These are phyloP conservation scores for Brassica balearica DNA, from an alignment of 441 rosid species.

Conservation along the genomic window DNA sequence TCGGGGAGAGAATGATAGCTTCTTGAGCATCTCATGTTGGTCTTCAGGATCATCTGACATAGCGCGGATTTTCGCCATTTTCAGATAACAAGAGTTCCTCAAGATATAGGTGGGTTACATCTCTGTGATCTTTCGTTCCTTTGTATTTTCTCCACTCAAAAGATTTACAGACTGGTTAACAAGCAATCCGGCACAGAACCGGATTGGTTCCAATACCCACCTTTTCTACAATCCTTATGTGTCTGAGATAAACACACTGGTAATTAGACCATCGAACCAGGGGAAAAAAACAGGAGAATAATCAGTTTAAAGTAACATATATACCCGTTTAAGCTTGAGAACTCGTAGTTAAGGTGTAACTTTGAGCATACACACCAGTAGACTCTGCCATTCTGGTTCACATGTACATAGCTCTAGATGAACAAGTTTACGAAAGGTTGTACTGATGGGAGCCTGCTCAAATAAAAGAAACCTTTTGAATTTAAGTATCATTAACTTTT, in stretches of 20 bases:
- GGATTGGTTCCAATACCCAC: not conserved
- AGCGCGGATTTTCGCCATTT: not conserved
- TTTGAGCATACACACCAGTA: constrained; percentile 1
- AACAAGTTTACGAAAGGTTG: not conserved
- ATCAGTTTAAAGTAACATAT: not conserved
- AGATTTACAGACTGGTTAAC: constrained; percentile 15
- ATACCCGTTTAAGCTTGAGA: constrained; percentile 23
- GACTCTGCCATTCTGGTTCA: constrained; percentile 13
- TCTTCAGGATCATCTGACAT: not conserved
- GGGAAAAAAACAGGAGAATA: not conserved
- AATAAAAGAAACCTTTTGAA: no score
- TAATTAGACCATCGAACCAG: constrained; percentile 7
- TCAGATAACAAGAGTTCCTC: constrained; percentile 1
- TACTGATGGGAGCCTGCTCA: no score
- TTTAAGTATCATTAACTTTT: no score
- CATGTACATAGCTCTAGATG: constrained; percentile 23
- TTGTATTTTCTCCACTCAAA: constrained; percentile 11
- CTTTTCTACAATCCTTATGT: not conserved
- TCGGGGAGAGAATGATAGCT: constrained; percentile 15
- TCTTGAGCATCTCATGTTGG: constrained; percentile 19
- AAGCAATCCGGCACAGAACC: constrained; percentile 14
- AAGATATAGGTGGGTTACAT: constrained; percentile 11
- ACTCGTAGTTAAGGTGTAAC: constrained; percentile 5
- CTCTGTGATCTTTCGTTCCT: constrained; percentile 7
- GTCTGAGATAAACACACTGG: not conserved